These are phyloP conservation scores for Lipomyces yamadae DNA, from an alignment of 805 yeast species.

Conservation along the genomic window DNA sequence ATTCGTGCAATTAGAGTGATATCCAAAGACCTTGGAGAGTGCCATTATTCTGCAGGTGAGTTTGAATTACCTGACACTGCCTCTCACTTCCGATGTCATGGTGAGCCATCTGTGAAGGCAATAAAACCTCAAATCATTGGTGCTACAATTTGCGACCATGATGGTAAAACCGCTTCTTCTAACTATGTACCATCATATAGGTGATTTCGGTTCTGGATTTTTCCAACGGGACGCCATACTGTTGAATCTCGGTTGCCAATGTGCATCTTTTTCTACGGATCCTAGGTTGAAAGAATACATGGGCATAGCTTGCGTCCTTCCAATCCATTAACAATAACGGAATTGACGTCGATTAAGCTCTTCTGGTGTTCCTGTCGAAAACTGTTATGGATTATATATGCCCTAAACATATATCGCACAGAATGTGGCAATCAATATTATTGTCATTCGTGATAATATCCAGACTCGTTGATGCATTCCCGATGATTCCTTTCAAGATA, in stretches of 20 bases:
- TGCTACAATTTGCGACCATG: not conserved
- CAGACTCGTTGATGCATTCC: conserved; percentile 9
- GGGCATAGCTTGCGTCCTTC: not conserved
- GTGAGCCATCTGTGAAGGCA: not conserved
- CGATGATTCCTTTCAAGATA: conserved; percentile 14
- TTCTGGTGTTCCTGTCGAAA: not conserved
- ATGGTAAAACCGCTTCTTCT: not conserved
- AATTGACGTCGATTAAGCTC: not conserved
- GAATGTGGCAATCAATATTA: not conserved
- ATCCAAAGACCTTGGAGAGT: not conserved
- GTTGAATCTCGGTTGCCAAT: not conserved
- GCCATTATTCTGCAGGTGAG: not conserved
- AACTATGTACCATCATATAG: not conserved
- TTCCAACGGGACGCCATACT: not conserved
- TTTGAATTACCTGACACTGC: not conserved
- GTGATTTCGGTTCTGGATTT: not conserved
- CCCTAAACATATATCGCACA: not conserved
- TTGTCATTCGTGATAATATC: not conserved
- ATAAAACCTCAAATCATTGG: not conserved
- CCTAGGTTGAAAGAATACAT: not conserved
- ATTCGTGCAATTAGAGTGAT: not conserved
- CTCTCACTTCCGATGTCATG: not conserved
- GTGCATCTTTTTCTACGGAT: not conserved
- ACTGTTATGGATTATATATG: not conserved
- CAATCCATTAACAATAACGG: not conserved